These are phyloP conservation scores for Boletus fagicola DNA, from an alignment of 768 basidiomycete genomes.

Conservation along the genomic window DNA sequence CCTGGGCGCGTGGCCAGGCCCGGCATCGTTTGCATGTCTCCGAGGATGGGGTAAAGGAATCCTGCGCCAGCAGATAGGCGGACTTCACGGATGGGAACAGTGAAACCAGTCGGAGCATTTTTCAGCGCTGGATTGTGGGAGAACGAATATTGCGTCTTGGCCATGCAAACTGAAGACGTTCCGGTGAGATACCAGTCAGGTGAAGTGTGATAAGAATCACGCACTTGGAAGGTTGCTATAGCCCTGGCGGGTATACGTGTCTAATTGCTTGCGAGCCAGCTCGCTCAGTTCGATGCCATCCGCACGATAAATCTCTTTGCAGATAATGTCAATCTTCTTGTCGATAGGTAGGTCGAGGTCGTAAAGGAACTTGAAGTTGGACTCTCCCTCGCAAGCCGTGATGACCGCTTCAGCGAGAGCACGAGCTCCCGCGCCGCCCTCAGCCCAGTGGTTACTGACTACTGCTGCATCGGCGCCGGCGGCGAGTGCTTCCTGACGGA, in stretches of 20 bases:
- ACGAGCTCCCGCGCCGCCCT: conserved; percentile 88
- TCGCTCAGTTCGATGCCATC: conserved; percentile 88
- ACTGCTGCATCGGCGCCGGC: conserved; percentile 95
- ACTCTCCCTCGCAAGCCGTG: conserved; percentile 75
- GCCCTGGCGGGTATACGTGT: conserved; percentile 90
- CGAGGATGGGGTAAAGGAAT: conserved; percentile 93
- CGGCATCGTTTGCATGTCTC: conserved; percentile 98
- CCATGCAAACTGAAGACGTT: conserved; percentile 75
- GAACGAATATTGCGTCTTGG: conserved; percentile 97
- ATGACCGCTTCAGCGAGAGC: conserved; percentile 93
- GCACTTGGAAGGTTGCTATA: conserved; percentile 74
- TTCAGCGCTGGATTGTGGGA: conserved; percentile 92
- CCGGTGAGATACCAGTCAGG: conserved; percentile 7
- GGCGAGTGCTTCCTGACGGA: conserved; percentile 73
- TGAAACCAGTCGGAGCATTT: conserved; percentile 90
- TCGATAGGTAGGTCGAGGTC: conserved; percentile 79
- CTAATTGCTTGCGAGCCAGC: conserved; percentile 79
- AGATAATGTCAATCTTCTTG: conserved; percentile 85
- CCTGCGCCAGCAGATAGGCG: conserved; percentile 90
- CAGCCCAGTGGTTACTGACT: conserved; percentile 96
- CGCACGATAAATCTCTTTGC: conserved; percentile 90
- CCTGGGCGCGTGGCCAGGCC: conserved; percentile 91
- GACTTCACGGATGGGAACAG: conserved; percentile 85
- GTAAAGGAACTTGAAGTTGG: conserved; percentile 91
- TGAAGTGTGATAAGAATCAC: conserved; percentile 26